phyloP scores from a whole-genome alignment of 1,284 basidiomycete species.

The Golubevia sp. region DNA sequence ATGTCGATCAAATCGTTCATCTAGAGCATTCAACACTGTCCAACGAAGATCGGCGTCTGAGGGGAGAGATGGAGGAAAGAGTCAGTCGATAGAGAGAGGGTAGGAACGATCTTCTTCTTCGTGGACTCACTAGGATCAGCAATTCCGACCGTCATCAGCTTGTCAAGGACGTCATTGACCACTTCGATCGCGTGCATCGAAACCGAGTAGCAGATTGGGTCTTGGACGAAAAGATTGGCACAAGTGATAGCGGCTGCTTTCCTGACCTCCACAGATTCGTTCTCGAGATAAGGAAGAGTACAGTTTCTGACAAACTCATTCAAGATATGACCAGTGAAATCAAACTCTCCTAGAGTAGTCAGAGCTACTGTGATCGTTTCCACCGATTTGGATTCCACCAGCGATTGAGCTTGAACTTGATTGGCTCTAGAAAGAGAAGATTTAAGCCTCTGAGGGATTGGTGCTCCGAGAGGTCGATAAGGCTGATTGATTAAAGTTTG shows the following conservation, averaged over 20 bases:
- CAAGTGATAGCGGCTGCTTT: conserved; percentile 90
- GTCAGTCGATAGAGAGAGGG: no score
- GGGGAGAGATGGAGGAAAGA: no score
- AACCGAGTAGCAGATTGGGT: conserved; percentile 94
- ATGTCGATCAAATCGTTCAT: conserved; percentile 95
- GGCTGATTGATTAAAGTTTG: conserved; percentile 51
- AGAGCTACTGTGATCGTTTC: conserved; percentile 85
- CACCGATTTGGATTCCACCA: conserved; percentile 66
- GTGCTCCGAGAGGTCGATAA: conserved; percentile 52
- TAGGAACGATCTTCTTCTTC: no score
- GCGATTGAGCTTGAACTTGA: conserved; percentile 15
- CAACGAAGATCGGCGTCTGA: conserved; percentile 42
- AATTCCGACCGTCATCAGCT: conserved; percentile 92
- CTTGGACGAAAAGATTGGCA: conserved; percentile 83
- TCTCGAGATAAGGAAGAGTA: conserved; percentile 90
- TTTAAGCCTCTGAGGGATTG: conserved; percentile 19
- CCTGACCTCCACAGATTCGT: conserved; percentile 86
- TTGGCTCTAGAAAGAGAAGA: conserved; percentile 7
- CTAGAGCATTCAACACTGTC: conserved; percentile 79
- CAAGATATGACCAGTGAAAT: conserved; percentile 86
- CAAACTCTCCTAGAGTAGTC: conserved; percentile 85
- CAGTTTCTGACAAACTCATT: conserved; percentile 95
- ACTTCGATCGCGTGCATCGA: conserved; percentile 96
- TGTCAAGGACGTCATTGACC: conserved; percentile 96
- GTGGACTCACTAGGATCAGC: conserved; percentile 81